These are phyloP conservation scores for Incumbomyces lentus DNA, from an alignment of 2,329 filamentous ascomycete species.

Conservation along the genomic window DNA sequence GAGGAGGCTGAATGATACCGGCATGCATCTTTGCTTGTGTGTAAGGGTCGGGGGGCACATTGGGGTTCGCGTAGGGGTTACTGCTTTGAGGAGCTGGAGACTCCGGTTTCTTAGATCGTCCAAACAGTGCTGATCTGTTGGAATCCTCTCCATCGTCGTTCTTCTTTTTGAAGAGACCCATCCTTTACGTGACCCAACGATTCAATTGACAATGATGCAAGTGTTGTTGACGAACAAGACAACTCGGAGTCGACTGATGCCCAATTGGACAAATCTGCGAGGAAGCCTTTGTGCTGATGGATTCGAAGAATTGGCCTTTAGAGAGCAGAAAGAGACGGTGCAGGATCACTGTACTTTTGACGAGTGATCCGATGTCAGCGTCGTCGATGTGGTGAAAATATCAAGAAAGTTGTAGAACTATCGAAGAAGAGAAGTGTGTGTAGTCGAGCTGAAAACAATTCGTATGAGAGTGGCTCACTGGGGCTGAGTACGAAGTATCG, in stretches of 20 bases:
- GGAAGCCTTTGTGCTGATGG: too few species aligned
- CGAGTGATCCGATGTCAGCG: too few species aligned
- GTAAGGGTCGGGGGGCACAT: conserved; percentile 43
- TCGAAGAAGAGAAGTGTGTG: not conserved
- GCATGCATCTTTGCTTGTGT: conserved; percentile 38
- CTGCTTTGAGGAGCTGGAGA: conserved; percentile 37
- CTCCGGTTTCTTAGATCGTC: conserved; percentile 45
- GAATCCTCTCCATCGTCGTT: conserved; percentile 42
- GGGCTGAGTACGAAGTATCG: not conserved
- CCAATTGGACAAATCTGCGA: too few species aligned
- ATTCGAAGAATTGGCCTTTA: too few species aligned
- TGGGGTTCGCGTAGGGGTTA: conserved; percentile 49
- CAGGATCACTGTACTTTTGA: too few species aligned
- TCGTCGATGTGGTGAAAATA: too few species aligned
- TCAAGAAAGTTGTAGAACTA: too few species aligned
- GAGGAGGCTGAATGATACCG: conserved; percentile 29
- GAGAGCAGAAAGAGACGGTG: too few species aligned
- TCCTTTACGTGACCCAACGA: conserved; percentile 14
- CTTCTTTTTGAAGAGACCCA: conserved; percentile 43
- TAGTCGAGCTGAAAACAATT: conserved; percentile 15
- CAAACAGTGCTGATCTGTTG: conserved; percentile 50
- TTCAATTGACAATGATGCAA: too few species aligned
- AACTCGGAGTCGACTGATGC: too few species aligned
- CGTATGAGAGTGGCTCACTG: conserved; percentile 1
- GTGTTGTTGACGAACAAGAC: too few species aligned